Evolutionary conservation across 78 protist genomes (phyloP), one percentile per base, ranked within the genome.

Genomic region (Isochrysis galbana): DNA sequence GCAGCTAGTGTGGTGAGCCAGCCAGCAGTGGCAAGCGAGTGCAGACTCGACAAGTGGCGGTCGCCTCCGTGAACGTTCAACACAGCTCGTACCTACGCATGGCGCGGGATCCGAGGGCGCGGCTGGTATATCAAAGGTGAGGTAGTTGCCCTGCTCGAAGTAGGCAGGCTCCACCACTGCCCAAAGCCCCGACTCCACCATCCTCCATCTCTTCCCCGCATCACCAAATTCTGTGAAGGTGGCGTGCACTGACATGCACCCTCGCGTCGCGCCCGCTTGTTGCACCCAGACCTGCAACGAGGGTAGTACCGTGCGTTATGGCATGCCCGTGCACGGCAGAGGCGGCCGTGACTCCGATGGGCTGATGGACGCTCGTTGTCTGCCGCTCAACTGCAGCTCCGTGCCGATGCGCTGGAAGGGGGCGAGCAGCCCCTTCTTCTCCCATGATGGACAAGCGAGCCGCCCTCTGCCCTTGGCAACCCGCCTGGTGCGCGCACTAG

Each of bases 231-330:
- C 80, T 3, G 80, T 70, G 39, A 70, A 70, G 80, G 80, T 70
- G 39, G 80, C 80, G 80, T 70, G 80, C 29, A 70, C 39, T 23
- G 80, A 70, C 29, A 70, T 1, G 80, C 80, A 70, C 29, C 22
- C 11, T 5, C 80, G 41, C 7, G 80, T 2, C 80, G 29, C 21
- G 42, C 42, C 36, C 10, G 34, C 80, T 41, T 70, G 80, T 17
- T 70, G 80, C 41, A 70, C 80, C 80, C 80, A 70, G n/a, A 70
- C 80, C 41, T n/a, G n/a, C n/a, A n/a, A n/a, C n/a, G n/a, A n/a
- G n/a, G n/a, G n/a, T n/a, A n/a, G n/a, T n/a, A n/a, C n/a, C n/a
- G n/a, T n/a, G n/a, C n/a, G n/a, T n/a, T n/a, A n/a, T n/a, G n/a
- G n/a, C n/a, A n/a, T n/a, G n/a, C n/a, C n/a, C n/a, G n/a, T n/a